A percentile compares a stretch with the other conserved stretches of the same genome.
These are phyloP conservation scores for Paspalum notatum DNA, from an alignment of 176 grass and related monocot genomes.

Conservation along the genomic window DNA sequence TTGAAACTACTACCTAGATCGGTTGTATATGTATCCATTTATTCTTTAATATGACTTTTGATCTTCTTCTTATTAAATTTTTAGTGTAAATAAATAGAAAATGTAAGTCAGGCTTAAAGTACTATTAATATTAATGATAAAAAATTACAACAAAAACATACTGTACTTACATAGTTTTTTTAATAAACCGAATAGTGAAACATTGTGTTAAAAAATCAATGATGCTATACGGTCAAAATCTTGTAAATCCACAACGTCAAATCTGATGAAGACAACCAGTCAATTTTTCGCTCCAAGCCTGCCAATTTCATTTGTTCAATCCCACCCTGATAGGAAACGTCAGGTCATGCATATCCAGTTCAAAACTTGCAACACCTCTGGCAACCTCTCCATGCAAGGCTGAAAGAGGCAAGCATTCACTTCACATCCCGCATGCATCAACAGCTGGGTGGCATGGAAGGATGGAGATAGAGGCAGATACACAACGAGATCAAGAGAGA, in stretches of 20 bases:
- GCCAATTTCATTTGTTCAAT: neutral
- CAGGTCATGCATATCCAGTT: constrained; percentile 30
- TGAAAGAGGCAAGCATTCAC: constrained; percentile 23
- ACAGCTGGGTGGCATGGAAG: constrained; percentile 4
- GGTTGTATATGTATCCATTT: too few relatives aligned
- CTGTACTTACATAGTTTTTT: too few relatives aligned
- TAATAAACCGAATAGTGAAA: too few relatives aligned
- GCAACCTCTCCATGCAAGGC: neutral
- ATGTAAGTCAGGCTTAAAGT: too few relatives aligned
- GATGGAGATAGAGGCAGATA: constrained; percentile 22
- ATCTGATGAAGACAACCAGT: neutral
- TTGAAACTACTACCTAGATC: too few relatives aligned
- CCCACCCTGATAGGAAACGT: constrained; percentile 5
- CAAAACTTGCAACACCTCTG: constrained; percentile 19
- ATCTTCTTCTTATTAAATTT: too few relatives aligned
- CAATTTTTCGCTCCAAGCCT: neutral
- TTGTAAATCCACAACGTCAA: neutral
- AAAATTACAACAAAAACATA: too few relatives aligned
- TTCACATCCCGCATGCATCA: constrained; percentile 1
- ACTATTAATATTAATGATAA: too few relatives aligned
- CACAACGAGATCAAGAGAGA: neutral
- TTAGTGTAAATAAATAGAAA: too few relatives aligned
- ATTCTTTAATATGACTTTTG: too few relatives aligned
- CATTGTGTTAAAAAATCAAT: too few relatives aligned
- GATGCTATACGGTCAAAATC: neutral